Evolutionary conservation across 306 rosid species (phyloP).

Genomic region (Phaseolus lunatus): DNA sequence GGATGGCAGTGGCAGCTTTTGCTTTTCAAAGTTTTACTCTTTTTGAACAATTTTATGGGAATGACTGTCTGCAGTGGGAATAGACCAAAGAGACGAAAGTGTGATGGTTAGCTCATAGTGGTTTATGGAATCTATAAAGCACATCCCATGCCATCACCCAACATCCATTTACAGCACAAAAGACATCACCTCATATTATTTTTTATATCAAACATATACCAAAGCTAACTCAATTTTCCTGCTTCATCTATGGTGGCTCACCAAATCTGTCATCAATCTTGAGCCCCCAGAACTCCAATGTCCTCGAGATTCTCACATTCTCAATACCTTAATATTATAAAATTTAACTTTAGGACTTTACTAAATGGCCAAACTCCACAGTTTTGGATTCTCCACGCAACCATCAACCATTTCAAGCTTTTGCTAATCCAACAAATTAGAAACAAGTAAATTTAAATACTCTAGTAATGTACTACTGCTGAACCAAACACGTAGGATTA

Average conservation of each 20-base stretch:
- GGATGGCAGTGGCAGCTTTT: constrained; percentile 71
- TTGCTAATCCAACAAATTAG: constrained; percentile 37
- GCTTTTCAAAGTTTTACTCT: constrained; percentile 71
- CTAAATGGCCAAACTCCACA: constrained; percentile 73
- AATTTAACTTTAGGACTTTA: constrained; percentile 53
- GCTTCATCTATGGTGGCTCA: constrained; percentile 63
- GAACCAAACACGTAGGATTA: constrained; percentile 1
- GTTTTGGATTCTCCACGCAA: constrained; percentile 71
- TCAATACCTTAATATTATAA: constrained; percentile 43
- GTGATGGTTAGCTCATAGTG: constrained; percentile 52
- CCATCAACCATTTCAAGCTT: constrained; percentile 30
- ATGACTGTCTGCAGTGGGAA: constrained; percentile 64
- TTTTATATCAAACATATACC: constrained; percentile 18
- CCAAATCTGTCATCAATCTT: constrained; percentile 75
- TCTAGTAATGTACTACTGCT: neutral
- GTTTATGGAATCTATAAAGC: constrained; percentile 66
- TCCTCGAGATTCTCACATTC: constrained; percentile 96
- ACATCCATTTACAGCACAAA: constrained; percentile 66
- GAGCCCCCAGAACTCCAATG: constrained; percentile 48
- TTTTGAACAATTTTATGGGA: constrained; percentile 66
- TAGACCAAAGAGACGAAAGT: constrained; percentile 56
- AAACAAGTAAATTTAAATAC: constrained; percentile 26
- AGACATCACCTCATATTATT: constrained; percentile 40
- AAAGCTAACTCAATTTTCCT: constrained; percentile 50
- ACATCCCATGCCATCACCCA: constrained; percentile 51